Evolutionary conservation across 805 yeast species (phyloP), one percentile per base, ranked within the genome.

Genomic region (Phaffomyces opuntiae): DNA sequence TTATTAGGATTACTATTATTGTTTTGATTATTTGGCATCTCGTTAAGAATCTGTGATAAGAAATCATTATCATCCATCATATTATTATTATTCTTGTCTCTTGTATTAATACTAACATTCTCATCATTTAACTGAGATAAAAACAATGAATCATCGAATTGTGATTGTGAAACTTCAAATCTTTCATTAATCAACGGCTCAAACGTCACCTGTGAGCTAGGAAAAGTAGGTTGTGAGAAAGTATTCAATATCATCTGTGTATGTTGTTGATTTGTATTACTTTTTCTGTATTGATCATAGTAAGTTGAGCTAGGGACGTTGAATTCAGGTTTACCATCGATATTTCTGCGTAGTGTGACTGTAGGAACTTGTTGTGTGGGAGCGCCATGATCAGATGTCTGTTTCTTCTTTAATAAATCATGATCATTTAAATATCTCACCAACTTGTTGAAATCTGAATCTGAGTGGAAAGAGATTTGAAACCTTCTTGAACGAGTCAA

Each of bases 391-490:
- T 29, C 14, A 11, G 45, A 11, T 21, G 40, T 29, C 16, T 29
- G 31, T 3, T 29, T 29, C 12, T 24, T 35, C 9, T 38, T 43
- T 21, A 45, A 25, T 12, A 41, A 29, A 7, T 44, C 41, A 5
- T 32, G 16, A 4, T 11, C 12, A 4, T 36, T 25, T 12, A 44
- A 29, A 19, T 17, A 40, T 4, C n/a, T 17, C 2, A 47, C 12
- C 16, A 53, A 25, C 2, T 16, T 17, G 4, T 38, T 37, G 25
- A 29, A 51, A 16, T 46, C 49, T 3, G 21, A 32, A 4, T 17
- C 36, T 3, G 38, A 26, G 7, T 36, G 16, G 8, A 53, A 42
- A 14, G 50, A 44, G 17, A 53, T 19, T 33, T 53, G 56, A 19
- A 53, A 51, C n/a, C 54, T 39, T 19, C 45, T 44, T 2, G 34